Evolutionary conservation across 148 eudicot genomes (phyloP).

Genomic region (Gaultheria prostrata): DNA sequence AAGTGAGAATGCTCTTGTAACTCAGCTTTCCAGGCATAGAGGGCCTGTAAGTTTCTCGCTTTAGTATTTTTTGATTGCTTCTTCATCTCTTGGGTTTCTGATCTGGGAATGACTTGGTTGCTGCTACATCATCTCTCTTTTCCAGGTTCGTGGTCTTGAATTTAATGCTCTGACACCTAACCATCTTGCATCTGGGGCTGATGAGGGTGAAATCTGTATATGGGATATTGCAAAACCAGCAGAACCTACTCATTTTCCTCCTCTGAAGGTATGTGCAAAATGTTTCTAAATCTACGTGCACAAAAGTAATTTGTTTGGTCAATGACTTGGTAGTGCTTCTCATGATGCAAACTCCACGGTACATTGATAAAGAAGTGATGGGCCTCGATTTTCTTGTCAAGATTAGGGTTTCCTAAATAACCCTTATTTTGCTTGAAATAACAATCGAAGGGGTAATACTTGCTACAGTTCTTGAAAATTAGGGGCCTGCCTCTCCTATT

Average conservation of each 20-base stretch:
- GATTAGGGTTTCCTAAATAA: neutral
- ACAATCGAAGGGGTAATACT: neutral
- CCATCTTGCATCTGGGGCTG: conserved; percentile 94
- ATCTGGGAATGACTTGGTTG: neutral
- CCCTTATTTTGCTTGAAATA: neutral
- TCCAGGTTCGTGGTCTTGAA: conserved; percentile 91
- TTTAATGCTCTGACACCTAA: conserved; percentile 67
- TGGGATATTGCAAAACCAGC: conserved; percentile 82
- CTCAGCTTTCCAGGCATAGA: conserved; percentile 61
- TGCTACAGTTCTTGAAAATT: neutral
- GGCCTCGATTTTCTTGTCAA: neutral
- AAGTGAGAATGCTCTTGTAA: conserved; percentile 49
- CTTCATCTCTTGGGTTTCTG: neutral
- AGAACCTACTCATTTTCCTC: conserved; percentile 70
- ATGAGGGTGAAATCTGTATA: conserved; percentile 94
- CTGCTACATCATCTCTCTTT: conserved; percentile 8
- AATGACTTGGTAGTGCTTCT: neutral
- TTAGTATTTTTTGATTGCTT: conserved; percentile 7
- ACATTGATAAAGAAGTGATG: neutral
- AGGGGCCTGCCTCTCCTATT: neutral
- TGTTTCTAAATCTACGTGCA: neutral
- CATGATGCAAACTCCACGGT: neutral
- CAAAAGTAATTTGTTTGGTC: neutral
- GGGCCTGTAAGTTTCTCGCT: conserved; percentile 65
- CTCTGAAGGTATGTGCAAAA: conserved; percentile 56